Evolutionary conservation across 2,329 filamentous ascomycete species (phyloP).

Genomic region (Apiospora hydei): DNA sequence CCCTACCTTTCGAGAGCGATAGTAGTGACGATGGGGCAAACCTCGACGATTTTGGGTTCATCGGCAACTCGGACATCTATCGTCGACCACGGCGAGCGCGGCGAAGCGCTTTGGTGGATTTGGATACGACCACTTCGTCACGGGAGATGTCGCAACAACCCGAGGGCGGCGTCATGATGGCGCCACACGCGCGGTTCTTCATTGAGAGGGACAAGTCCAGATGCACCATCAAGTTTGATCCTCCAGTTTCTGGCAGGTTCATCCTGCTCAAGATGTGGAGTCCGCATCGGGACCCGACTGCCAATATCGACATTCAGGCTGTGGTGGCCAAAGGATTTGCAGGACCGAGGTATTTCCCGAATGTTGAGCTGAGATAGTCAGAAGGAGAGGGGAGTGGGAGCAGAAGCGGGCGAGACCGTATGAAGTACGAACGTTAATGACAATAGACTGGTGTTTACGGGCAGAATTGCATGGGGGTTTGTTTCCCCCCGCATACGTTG

Average conservation of each 20-base stretch:
- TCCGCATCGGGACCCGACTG: constrained; percentile 66
- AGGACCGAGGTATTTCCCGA: constrained; percentile 84
- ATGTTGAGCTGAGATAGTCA: constrained; percentile 64
- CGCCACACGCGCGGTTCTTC: constrained; percentile 81
- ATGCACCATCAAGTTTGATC: constrained; percentile 86
- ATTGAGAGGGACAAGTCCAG: constrained; percentile 84
- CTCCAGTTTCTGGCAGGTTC: constrained; percentile 81
- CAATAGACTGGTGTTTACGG: constrained; percentile 1
- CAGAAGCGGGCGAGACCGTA: background rate
- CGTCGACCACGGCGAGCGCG: constrained; percentile 38
- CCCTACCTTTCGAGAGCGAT: constrained; percentile 61
- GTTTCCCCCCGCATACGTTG: background rate
- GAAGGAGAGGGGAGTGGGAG: background rate
- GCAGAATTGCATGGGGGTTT: background rate
- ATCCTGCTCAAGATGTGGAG: constrained; percentile 93
- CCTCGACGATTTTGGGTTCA: constrained; percentile 44
- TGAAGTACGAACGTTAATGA: constrained; percentile 14
- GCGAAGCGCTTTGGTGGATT: constrained; percentile 45
- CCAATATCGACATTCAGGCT: constrained; percentile 89
- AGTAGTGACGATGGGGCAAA: constrained; percentile 48
- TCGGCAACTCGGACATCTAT: constrained; percentile 34
- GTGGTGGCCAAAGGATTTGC: constrained; percentile 85
- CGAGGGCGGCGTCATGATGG: constrained; percentile 67
- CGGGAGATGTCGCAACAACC: constrained; percentile 61
- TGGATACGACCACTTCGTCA: constrained; percentile 49